Base-by-base conservation (phyloP, 495 filamentous ascomycete species). In the Chaetomium cochliodes region DNA sequence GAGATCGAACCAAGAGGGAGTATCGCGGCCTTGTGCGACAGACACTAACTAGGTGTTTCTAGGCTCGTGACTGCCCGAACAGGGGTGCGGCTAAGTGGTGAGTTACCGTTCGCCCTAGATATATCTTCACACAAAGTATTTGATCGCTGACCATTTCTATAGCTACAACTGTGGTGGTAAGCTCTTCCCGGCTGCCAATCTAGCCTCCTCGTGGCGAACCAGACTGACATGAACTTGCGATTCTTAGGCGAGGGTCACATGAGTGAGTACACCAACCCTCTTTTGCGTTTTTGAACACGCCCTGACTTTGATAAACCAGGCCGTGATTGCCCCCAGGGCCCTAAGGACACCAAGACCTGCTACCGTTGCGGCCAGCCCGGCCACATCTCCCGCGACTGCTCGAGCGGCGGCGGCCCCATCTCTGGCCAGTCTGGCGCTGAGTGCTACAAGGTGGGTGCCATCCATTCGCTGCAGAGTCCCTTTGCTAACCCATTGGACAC, bases 21-120 rank as follows among this genome's bases (percentile, higher is more conserved):
- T 63, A 57, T 66, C 28, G 28, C 41, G 22, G 42, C 54, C 39
- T 59, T 56, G 23, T 39, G 39, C 37, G 50, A 33, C 47, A 62
- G 42, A 59, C 56, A 66, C 72, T 76, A 57, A 76, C 71, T 58
- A 25, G 13, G 26, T 18, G 8, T 53, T 57, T 56, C 65, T 70
- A 91, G 90, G 91, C 92, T 69, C 92, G 92, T 72, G 93, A 97
- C 71, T 98, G 93, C 84, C 93, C 93, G 68, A 92, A 89, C 84
- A 91, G 92, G 80, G 92, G 91, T 65, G 91, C 88, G 62, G 90
- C 92, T 52, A 96, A 93, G 74, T 98, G 93, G 87, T 92, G 81
- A 77, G 81, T 75, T 30, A 16, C 62, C 46, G 65, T 60, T 26
- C 41, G 18, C 16, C 62, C n/a, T n/a, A n/a, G n/a, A 28, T 20